Percentiles rank a stretch among this genome's conserved stretches.
Conservation (phyloP, 129 eudicot species). For the Heracleum sosnowskyi region DNA sequence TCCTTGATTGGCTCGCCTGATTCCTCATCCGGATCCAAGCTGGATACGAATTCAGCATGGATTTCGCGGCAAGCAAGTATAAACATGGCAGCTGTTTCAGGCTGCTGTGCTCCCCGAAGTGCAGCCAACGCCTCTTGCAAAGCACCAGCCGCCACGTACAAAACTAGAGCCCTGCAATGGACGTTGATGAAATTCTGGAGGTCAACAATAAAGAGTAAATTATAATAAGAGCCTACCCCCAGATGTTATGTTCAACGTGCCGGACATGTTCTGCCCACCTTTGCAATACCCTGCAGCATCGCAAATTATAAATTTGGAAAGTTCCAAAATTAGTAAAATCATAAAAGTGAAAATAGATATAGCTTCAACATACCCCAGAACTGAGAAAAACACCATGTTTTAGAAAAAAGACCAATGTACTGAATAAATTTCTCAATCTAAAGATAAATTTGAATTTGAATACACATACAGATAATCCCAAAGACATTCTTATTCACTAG, state of each 20-base stretch:
- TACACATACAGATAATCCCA: not conserved
- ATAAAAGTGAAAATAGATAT: not conserved
- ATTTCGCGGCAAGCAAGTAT: constrained; percentile 71
- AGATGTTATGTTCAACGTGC: constrained; percentile 70
- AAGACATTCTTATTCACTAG: not conserved
- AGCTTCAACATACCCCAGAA: not conserved
- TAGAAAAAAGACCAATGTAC: not conserved
- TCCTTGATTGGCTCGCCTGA: constrained; percentile 35
- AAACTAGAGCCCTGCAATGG: constrained; percentile 65
- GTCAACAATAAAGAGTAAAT: not conserved
- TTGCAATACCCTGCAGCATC: constrained; percentile 72
- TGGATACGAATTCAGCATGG: constrained; percentile 46
- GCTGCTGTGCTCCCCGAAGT: constrained; percentile 78
- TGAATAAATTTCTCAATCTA: not conserved
- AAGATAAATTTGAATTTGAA: not conserved
- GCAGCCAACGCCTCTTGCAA: constrained; percentile 85
- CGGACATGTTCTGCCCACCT: constrained; percentile 97
- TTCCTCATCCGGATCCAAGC: constrained; percentile 51
- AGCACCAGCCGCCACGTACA: constrained; percentile 89
- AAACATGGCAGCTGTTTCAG: constrained; percentile 96
- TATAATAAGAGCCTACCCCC: constrained; percentile 62
- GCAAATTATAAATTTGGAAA: not conserved
- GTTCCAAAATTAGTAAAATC: not conserved
- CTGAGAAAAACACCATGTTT: not conserved
- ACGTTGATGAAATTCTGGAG: constrained; percentile 1